Conservation (phyloP, 805 yeast genomes). For the Teunomyces funiuensis region DNA sequence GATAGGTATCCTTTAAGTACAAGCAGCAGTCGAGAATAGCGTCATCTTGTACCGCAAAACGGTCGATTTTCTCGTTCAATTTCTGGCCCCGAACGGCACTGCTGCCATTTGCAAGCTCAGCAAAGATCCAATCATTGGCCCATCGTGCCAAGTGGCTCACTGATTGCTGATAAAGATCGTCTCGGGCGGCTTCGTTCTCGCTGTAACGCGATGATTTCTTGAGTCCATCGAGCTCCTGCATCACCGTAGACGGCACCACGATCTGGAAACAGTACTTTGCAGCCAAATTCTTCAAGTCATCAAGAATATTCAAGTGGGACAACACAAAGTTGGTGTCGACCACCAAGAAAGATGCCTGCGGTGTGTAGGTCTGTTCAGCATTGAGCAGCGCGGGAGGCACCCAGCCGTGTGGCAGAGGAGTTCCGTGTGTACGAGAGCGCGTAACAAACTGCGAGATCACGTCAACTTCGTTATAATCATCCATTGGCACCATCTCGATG, state of each 20-base stretch:
- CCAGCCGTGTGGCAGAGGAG: constrained; percentile 1
- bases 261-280: constrained; percentile 46
- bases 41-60: constrained; percentile 60
- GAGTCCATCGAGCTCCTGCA: constrained; percentile 81
- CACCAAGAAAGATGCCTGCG: constrained; percentile 47
- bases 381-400: no score
- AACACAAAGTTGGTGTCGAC: constrained; percentile 84
- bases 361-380: not conserved
- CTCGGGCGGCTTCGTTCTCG: constrained; percentile 16
- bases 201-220: constrained; percentile 42
- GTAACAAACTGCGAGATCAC: constrained; percentile 42
- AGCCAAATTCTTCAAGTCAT: constrained; percentile 47
- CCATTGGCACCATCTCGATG: constrained; percentile 49
- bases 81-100: constrained; percentile 65
- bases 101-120: constrained; percentile 50
- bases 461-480: constrained; percentile 44
- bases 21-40: constrained; percentile 83
- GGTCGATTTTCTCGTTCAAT: constrained; percentile 51
- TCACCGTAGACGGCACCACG: constrained; percentile 68
- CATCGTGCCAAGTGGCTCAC: constrained; percentile 61
- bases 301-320: constrained; percentile 61
- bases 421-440: not conserved
- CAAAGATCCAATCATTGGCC: constrained; percentile 79
- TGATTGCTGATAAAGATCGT: constrained; percentile 24
- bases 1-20: constrained; percentile 47